Evolutionary conservation across 1,139 yeast genomes (phyloP), one percentile per base, ranked within the genome.

Genomic region (Tardiomyces blankii): DNA sequence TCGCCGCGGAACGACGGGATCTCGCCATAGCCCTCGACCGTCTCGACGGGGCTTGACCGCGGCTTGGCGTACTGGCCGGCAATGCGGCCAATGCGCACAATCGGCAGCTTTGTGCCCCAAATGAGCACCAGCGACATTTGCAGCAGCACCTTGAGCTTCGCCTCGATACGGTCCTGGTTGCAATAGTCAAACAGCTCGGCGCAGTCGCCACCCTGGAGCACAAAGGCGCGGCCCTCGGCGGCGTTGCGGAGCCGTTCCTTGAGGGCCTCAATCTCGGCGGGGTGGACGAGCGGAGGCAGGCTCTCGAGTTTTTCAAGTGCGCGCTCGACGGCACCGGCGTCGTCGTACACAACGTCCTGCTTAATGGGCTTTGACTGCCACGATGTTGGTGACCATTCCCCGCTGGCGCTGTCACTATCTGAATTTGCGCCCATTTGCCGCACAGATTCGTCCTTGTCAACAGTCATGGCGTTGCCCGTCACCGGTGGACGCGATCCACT

Each of bases 41-140:
- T 58, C 49, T 69, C 73, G 8, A 70, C 68, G 40, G 64, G 59
- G 49, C 66, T 69, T 25, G 72, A 67, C 28, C 73, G 58, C 2
- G 73, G 73, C 55, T 69, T 69, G 25, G 73, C 73, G 52, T 68
- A 69, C 52, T 69, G 73, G 16, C 73, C 73, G 2, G 73, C 73
- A 47, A 69, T 67, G 27, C 73, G 61, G 13, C 70, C 73, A 33
- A 69, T 62, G 35, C 73, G 57, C 14, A 68, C 65, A 33, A 69
- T 60, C 1, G 72, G 72, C 42, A 65, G 54, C 43, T 62, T 59
- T 2, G 64, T 58, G 23, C 71, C 71, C 70, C 70, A 68, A 44
- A 68, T 59, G 30, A 69, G 59, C 33, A 69, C 73, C 49, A 69
- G 51, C 9, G 70, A 64, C 73, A 69, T 69, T 48, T 69, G 73